These are phyloP conservation scores for Phytophthora sansomeana DNA, from an alignment of 352 stramenopile genomes.

Conservation along the genomic window DNA sequence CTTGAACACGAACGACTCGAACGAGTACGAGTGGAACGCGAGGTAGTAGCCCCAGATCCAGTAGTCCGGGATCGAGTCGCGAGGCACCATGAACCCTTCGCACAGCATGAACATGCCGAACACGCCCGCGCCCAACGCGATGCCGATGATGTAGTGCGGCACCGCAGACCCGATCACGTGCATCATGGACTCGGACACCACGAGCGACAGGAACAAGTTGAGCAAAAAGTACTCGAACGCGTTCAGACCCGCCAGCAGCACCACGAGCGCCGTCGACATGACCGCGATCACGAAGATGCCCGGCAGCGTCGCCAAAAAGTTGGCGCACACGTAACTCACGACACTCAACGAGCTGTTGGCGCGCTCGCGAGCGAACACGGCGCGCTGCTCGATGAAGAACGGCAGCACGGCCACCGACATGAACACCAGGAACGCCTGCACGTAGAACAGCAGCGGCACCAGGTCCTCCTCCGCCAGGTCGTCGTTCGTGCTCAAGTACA, in stretches of 20 bases:
- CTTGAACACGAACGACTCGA: slow-evolving; percentile 83
- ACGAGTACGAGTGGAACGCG: slow-evolving; percentile 85
- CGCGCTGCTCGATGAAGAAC: slow-evolving; percentile 88
- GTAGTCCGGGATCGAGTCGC: slow-evolving; percentile 62
- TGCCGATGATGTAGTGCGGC: slow-evolving; percentile 85
- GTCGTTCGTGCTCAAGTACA: slow-evolving; percentile 70
- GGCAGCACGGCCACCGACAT: slow-evolving; percentile 90
- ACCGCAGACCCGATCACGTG: slow-evolving; percentile 75
- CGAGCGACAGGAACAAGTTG: slow-evolving; percentile 76
- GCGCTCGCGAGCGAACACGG: slow-evolving; percentile 61
- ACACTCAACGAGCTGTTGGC: slow-evolving; percentile 84
- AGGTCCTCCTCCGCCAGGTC: slow-evolving; percentile 50
- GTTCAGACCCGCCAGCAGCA: slow-evolving; percentile 60
- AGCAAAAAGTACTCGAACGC: slow-evolving; percentile 65
- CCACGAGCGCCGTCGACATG: slow-evolving; percentile 56
- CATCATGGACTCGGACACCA: slow-evolving; percentile 83
- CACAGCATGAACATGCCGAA: slow-evolving; percentile 88
- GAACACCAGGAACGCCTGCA: slow-evolving; percentile 89
- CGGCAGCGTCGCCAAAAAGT: slow-evolving; percentile 73
- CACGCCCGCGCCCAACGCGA: slow-evolving; percentile 70
- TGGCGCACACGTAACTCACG: slow-evolving; percentile 74
- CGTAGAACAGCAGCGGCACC: slow-evolving; percentile 82
- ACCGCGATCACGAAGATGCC: slow-evolving; percentile 75
- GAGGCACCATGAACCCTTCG: slow-evolving; percentile 81
- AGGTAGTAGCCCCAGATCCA: slow-evolving; percentile 89